Evolutionary conservation across 352 stramenopile genomes (phyloP), one percentile per base, ranked within the genome.

Genomic region (Phytophthora fragariae): DNA sequence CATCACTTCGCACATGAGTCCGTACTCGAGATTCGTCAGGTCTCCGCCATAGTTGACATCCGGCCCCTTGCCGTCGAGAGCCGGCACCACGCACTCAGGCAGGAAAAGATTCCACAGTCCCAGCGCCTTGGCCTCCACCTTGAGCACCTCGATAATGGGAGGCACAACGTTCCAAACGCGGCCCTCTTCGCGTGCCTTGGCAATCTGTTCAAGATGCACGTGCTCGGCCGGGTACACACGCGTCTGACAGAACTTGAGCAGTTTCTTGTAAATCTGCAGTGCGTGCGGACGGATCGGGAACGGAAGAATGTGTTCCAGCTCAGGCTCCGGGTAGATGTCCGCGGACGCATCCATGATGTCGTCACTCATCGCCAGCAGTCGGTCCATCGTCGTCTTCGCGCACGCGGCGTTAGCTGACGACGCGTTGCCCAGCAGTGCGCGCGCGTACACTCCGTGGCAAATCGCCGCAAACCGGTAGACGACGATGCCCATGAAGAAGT

Each of bases 51-150:
- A 93, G 55, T 96, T 85, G 11, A 83, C 72, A 0, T 68, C 62
- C 0, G 84, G 81, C 0, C 73, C 75, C 11, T 83, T 83, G 9
- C 79, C 82, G 35, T 90, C 75, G 5, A 84, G 63, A 15, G 81
- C 58, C 5, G 81, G 79, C 52, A 93, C 75, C 24, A 78, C 68
- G 67, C 85, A 85, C 68, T 88, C 68, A 39, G 88, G 93, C 24
- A 99, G 65, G 64, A 99, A 99, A 21, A 99, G 78, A 79, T 99
- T 99, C 97, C 97, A 99, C 4, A 99, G 85, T 5, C 95, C 96
- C 4, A 98, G 72, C 31, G 77, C 71, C 71, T 97, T 95, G 1
- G 97, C 97, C 65, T 98, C 85, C 4, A 41, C 54, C 83, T 99
- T 98, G 2, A 99, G 84, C 19, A 77, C 77, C 53, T 97, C 86